These are phyloP conservation scores for Penicillium flavigenum DNA, from an alignment of 495 filamentous ascomycete species.

Conservation along the genomic window DNA sequence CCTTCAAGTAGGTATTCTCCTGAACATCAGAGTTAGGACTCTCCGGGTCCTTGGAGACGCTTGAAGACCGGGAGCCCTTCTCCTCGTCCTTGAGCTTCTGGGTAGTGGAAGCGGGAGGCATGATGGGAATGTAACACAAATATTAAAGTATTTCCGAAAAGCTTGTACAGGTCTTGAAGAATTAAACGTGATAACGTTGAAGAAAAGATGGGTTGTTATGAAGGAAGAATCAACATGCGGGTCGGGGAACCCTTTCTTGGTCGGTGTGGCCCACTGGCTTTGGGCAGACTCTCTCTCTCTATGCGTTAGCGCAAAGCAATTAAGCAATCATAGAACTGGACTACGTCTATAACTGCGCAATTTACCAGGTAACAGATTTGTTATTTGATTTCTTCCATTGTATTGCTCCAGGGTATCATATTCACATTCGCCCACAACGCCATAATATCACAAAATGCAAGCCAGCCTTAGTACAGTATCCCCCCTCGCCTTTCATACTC, in stretches of 20 bases:
- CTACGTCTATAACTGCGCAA: not conserved
- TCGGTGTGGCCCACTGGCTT: constrained; percentile 22
- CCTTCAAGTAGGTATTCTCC: constrained; percentile 76
- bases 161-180: constrained; percentile 16
- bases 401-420: constrained; percentile 3
- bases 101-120: constrained; percentile 42
- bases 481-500: not conserved
- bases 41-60: constrained; percentile 36
- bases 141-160: constrained; percentile 20
- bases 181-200: constrained; percentile 16
- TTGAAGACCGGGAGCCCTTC: constrained; percentile 32
- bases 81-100: constrained; percentile 47
- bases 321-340: not conserved
- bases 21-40: constrained; percentile 51
- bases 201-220: constrained; percentile 13
- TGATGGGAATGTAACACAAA: constrained; percentile 37
- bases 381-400: not conserved
- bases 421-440: constrained; percentile 1
- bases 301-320: not conserved
- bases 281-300: not conserved
- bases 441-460: not conserved
- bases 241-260: constrained; percentile 40
- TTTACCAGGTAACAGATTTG: not conserved
- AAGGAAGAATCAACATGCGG: constrained; percentile 34
- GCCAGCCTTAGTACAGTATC: not conserved